Base-by-base conservation (phyloP, 164 flowering plant genomes). In the Akebia trifoliata region DNA sequence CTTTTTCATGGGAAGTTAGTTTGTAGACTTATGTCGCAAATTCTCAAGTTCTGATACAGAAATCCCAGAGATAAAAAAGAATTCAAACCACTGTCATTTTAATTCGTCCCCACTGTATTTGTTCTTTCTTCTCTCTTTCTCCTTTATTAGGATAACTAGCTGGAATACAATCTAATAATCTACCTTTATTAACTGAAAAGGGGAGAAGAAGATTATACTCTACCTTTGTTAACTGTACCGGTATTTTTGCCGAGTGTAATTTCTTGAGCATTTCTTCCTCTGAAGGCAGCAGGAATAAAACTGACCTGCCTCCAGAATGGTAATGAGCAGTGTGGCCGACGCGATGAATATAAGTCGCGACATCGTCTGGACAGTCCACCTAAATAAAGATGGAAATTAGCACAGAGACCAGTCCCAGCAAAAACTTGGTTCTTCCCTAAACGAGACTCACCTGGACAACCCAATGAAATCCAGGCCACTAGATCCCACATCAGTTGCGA, bases 391-490 rank as follows among this genome's bases (percentile, higher is more conserved):
- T 56, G 35, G 36, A 6, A 25, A 61, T 58, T 37, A 65, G 49
- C 50, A 32, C 2, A 26, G 12, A 44, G 53, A 63, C 4, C 49
- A 12, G 0, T 39, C 37, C 24, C 14, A 53, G 29, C 43, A 51
- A 31, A 47, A 30, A 17, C 9, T 10, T n/a, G 1, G 12, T 50
- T 30, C 26, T 14, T 50, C 18, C 9, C 8, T 5, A 39, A 31
- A 7, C n/a, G 57, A 50, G 1, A 35, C 45, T 50, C 30, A 93
- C 96, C 95, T 87, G 99, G 25, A 94, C 95, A 67, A 94, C 97
- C 99, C 96, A 94, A 69, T 78, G 49, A 94, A 87, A 76, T 94
- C 96, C 64, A 94, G 95, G 22, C 99, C 97, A 74, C 99, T 86
- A 28, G 99, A 69, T 21, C 86, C 81, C 24, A 94, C 93, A 74